A percentile compares a stretch with the other conserved stretches of the same genome.
Conservation (phyloP, 345 rosid species). For the Euphorbia peplus region DNA sequence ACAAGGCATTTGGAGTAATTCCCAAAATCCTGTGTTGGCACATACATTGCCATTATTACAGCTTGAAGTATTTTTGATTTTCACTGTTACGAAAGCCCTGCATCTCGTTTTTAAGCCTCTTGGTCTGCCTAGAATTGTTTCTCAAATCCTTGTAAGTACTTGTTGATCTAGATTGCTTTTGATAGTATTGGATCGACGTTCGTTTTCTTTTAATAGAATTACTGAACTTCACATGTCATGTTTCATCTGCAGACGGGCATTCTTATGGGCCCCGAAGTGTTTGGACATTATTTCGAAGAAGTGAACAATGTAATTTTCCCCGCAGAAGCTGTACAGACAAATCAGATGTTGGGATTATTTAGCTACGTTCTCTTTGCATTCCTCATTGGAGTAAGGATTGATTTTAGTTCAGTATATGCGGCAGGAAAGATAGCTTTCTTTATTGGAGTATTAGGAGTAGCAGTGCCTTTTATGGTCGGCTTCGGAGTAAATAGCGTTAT, state of each 20-base stretch:
- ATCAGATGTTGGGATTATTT: background rate
- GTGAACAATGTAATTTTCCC: background rate
- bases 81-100: background rate
- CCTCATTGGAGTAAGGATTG: background rate
- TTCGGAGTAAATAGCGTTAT: background rate
- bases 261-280: background rate
- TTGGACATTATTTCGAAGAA: background rate
- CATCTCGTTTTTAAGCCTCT: background rate
- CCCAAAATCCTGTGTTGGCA: background rate
- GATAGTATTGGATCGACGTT: no score
- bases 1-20: background rate
- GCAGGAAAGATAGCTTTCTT: background rate
- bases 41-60: background rate
- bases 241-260: background rate
- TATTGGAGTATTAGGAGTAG: background rate
- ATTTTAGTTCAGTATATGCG: background rate
- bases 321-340: background rate
- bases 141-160: background rate
- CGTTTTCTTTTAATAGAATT: no score
- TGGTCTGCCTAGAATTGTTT: background rate
- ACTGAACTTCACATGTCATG: no score
- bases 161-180: no score
- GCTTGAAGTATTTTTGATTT: background rate
- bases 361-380: background rate
- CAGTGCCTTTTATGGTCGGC: background rate